phyloP scores from a whole-genome alignment of 129 eudicot species.

The Flaveria brownii region DNA sequence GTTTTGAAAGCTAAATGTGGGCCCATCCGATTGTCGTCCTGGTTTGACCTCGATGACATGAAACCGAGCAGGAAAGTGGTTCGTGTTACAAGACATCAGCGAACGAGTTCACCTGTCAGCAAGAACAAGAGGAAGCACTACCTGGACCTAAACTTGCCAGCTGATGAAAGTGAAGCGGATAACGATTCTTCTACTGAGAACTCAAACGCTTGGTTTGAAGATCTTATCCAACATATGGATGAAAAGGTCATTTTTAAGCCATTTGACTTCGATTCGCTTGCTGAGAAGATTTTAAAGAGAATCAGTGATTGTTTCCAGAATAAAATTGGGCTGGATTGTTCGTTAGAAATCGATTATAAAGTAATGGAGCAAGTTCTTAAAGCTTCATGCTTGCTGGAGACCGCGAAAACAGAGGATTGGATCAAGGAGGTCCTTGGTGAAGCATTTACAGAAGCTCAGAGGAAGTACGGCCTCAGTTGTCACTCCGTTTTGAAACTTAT shows the following conservation, averaged over 20 bases:
- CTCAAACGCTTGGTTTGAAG: conserved; percentile 64
- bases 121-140: conserved; percentile 68
- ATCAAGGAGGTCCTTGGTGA: conserved; percentile 48
- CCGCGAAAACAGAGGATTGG: conserved; percentile 54
- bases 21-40: conserved; percentile 47
- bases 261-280: conserved; percentile 55
- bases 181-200: conserved; percentile 35
- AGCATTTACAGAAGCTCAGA: conserved; percentile 61
- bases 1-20: conserved; percentile 42
- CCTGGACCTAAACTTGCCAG: conserved; percentile 77
- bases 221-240: conserved; percentile 45
- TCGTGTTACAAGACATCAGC: conserved; percentile 24
- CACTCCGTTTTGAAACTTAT: conserved; percentile 58
- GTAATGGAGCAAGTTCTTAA: conserved; percentile 76
- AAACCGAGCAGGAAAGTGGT: conserved; percentile 26
- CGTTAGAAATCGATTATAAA: conserved; percentile 58
- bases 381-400: conserved; percentile 46
- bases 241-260: conserved; percentile 55
- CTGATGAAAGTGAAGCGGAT: conserved; percentile 48
- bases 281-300: conserved; percentile 43
- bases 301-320: conserved; percentile 44
- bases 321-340: conserved; percentile 45
- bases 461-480: conserved; percentile 44
- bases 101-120: conserved; percentile 17
- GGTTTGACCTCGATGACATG: conserved; percentile 58